Conservation (phyloP, 176 grass and related monocot genomes). For the Aegilops tauschii region DNA sequence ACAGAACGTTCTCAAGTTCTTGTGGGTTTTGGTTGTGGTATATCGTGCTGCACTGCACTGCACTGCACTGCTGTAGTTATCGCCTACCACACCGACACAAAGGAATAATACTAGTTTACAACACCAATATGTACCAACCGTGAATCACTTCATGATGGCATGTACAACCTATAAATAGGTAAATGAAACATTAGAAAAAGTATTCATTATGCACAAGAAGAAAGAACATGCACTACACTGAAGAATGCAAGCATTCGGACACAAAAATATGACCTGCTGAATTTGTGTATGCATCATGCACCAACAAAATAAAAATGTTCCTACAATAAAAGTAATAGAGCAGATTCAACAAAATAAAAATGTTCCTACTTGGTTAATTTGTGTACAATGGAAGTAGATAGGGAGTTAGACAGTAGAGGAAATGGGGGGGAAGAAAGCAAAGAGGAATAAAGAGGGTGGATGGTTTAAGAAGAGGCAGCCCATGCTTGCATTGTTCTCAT, state of each 20-base stretch:
- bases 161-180: neutral
- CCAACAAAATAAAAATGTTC: neutral
- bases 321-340: neutral
- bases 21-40: neutral
- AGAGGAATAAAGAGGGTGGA: too few species aligned
- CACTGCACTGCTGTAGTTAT: neutral
- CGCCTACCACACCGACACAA: neutral
- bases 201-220: neutral
- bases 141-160: conserved; percentile 20
- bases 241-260: neutral
- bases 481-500: too few species aligned
- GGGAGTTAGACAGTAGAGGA: too few species aligned
- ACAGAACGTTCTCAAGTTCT: neutral
- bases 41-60: neutral
- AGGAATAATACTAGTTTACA: conserved; percentile 35
- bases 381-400: neutral
- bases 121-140: conserved; percentile 17
- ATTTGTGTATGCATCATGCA: neutral
- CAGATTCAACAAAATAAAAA: neutral
- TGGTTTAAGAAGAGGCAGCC: too few species aligned
- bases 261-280: neutral
- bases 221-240: neutral
- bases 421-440: too few species aligned
- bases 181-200: conserved; percentile 18
- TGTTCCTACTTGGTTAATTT: neutral